Percentiles rank a stretch among this genome's conserved stretches.
Conservation (phyloP, 305 asterid genomes). For the Fraxinus angustifolia region DNA sequence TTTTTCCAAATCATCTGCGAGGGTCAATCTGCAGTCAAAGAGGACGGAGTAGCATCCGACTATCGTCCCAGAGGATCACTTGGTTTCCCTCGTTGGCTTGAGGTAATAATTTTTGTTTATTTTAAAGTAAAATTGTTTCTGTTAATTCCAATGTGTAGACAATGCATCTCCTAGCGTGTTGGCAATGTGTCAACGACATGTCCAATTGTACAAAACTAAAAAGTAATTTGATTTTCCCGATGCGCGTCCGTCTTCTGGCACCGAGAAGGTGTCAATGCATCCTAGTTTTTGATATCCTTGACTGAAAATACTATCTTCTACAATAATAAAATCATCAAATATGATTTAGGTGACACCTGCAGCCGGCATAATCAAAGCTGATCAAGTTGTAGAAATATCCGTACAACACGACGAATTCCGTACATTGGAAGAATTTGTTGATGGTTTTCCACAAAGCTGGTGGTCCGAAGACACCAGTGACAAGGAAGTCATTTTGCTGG, state of each 20-base stretch:
- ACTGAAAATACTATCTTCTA: neutral
- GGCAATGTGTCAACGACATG: neutral
- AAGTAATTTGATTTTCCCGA: neutral
- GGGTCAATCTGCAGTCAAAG: slow-evolving; percentile 65
- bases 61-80: slow-evolving; percentile 69
- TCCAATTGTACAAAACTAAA: neutral
- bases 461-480: slow-evolving; percentile 85
- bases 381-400: slow-evolving; percentile 62
- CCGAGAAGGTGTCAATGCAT: neutral
- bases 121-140: neutral
- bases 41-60: slow-evolving; percentile 42
- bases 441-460: slow-evolving; percentile 80
- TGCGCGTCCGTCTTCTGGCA: neutral
- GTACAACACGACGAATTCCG: slow-evolving; percentile 67
- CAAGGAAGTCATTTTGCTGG: slow-evolving; percentile 62
- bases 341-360: slow-evolving; percentile 69
- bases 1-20: slow-evolving; percentile 62
- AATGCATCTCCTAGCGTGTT: neutral
- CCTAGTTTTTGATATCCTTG: neutral
- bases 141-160: neutral
- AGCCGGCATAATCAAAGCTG: slow-evolving; percentile 66
- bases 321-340: neutral
- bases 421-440: slow-evolving; percentile 57
- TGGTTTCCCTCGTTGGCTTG: slow-evolving; percentile 92
- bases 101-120: slow-evolving; percentile 41